A percentile compares a stretch with the other conserved stretches of the same genome.
phyloP scores from a whole-genome alignment of 148 eudicot species.

The Vaccinium darrowii region DNA sequence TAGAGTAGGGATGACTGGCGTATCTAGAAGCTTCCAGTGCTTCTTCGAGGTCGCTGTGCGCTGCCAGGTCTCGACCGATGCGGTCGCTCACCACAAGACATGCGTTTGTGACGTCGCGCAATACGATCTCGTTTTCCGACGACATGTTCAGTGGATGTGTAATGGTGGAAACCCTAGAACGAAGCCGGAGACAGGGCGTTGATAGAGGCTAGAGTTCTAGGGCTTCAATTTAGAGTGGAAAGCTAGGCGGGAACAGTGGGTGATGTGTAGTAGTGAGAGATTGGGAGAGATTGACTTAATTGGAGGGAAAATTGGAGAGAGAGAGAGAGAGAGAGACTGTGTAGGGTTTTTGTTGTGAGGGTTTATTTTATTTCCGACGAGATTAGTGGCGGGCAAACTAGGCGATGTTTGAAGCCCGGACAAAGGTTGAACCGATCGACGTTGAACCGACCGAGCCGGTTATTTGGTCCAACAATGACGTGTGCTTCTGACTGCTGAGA shows the following conservation, averaged over 20 bases:
- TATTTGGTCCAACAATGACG: no score
- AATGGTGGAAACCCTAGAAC: not conserved
- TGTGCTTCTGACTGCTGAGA: no score
- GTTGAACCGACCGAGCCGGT: no score
- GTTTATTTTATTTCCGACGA: no score
- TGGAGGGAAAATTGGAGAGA: not conserved
- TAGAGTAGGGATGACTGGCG: conserved; percentile 77
- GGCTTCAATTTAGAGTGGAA: conserved; percentile 3
- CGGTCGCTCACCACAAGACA: conserved; percentile 82
- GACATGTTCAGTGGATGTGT: conserved; percentile 21
- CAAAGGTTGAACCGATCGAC: no score
- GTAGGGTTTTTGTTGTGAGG: conserved; percentile 20
- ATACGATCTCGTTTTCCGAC: conserved; percentile 53
- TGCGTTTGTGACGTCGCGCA: conserved; percentile 85
- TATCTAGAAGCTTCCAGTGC: conserved; percentile 88
- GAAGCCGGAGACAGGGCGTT: not conserved
- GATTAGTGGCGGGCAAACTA: no score
- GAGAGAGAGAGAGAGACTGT: not conserved
- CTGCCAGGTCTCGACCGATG: conserved; percentile 60
- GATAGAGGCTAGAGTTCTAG: conserved; percentile 14
- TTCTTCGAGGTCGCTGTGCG: conserved; percentile 80
- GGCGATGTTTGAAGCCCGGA: no score
- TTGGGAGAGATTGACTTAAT: not conserved
- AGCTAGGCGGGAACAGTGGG: not conserved
- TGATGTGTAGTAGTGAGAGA: not conserved